Conservation (phyloP, 768 basidiomycete species). For the Boletus bicolor region DNA sequence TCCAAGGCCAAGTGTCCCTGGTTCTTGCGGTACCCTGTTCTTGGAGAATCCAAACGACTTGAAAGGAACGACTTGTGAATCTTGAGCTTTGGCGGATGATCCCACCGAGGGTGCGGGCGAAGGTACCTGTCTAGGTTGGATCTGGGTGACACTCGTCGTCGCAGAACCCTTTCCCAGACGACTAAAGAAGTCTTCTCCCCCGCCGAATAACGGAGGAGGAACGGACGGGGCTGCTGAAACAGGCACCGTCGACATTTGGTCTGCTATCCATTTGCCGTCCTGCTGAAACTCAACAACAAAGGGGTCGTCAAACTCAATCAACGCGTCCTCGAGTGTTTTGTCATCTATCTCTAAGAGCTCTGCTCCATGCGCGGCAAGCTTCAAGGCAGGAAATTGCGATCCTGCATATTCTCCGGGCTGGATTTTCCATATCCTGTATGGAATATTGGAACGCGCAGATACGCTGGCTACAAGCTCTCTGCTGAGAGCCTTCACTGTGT, state of each 20-base stretch:
- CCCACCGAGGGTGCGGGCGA: slow-evolving; percentile 19
- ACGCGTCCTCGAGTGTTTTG: slow-evolving; percentile 55
- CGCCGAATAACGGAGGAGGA: slow-evolving; percentile 52
- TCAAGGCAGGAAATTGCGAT: slow-evolving; percentile 27
- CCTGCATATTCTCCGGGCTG: slow-evolving; percentile 34
- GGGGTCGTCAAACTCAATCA: slow-evolving; percentile 58
- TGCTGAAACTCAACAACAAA: slow-evolving; percentile 76
- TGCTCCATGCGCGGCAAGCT: slow-evolving; percentile 28
- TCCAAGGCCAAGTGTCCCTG: slow-evolving; percentile 81
- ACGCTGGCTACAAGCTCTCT: slow-evolving; percentile 40
- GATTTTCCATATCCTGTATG: slow-evolving; percentile 66
- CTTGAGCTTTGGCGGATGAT: slow-evolving; percentile 24
- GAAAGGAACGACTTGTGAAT: slow-evolving; percentile 27
- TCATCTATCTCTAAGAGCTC: slow-evolving; percentile 44
- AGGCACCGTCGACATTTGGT: slow-evolving; percentile 20
- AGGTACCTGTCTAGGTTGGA: slow-evolving; percentile 24
- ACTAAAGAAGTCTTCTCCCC: slow-evolving; percentile 57
- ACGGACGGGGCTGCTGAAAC: slow-evolving; percentile 19
- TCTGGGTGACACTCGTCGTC: slow-evolving; percentile 23
- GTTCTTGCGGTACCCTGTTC: slow-evolving; percentile 44
- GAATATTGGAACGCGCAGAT: slow-evolving; percentile 29
- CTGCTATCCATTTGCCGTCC: slow-evolving; percentile 57
- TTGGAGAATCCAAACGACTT: slow-evolving; percentile 36
- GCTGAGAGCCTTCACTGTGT: slow-evolving; percentile 44
- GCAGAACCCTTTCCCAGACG: slow-evolving; percentile 31